phyloP scores from a whole-genome alignment of 2,329 filamentous ascomycete genomes.

The Nemania sp. region DNA sequence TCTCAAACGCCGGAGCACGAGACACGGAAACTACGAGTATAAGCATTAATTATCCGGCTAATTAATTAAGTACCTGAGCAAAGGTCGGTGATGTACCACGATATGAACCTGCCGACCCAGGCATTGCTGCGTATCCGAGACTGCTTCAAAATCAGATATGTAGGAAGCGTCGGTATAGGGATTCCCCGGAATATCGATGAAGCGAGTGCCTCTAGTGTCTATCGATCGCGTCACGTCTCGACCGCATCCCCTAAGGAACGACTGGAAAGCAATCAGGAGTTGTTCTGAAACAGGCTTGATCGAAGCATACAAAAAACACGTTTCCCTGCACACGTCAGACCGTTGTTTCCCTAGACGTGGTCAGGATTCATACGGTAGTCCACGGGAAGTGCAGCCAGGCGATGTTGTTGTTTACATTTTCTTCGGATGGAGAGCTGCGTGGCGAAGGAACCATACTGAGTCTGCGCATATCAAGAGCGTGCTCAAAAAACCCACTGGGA shows the following conservation, averaged over 20 bases:
- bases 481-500: no score
- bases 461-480: no score
- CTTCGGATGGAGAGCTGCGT: no score
- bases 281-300: neutral
- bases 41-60: no score
- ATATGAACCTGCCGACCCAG: neutral
- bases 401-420: no score
- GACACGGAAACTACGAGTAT: constrained; percentile 2
- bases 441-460: neutral
- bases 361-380: neutral
- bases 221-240: neutral
- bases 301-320: neutral
- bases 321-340: constrained; percentile 2
- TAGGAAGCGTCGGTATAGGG: neutral
- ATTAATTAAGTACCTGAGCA: no score
- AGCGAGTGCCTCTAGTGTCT: neutral
- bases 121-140: neutral
- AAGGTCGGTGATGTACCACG: no score
- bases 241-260: neutral
- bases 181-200: neutral
- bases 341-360: neutral
- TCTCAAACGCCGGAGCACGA: neutral
- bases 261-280: neutral
- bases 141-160: neutral
- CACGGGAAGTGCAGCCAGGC: neutral